Evolutionary conservation across 2,329 filamentous ascomycete genomes (phyloP), one percentile per base, ranked within the genome.

Genomic region (Ophiostoma australiae): DNA sequence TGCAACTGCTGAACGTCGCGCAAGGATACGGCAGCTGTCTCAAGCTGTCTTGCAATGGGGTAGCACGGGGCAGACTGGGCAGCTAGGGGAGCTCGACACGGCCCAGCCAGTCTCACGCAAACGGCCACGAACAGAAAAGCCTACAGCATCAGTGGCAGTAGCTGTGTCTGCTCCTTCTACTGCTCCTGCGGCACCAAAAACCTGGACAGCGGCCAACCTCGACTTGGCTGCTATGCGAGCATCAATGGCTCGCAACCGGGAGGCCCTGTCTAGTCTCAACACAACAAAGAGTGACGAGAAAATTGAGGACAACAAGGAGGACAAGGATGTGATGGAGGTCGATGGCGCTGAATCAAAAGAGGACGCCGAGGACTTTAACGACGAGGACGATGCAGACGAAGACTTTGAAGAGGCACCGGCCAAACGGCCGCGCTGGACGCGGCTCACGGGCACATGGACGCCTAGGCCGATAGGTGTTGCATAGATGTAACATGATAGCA

Each of bases 391-490:
- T 20, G 11, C 20, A 5, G 39, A 63, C 6, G 71, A 67, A 15
- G 69, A 52, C 7, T 72, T 70, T 35, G 73, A 72, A 7, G 52
- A 58, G 13, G 58, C 71, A 63, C 72, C 75, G n/a, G 74, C 75
- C 15, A 76, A 76, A 63, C 80, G 80, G 5, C 77, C 77, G 69
- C 80, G 80, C 33, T 89, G 87, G 86, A 79, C 80, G 31, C 79
- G 80, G 71, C 85, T 84, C 74, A 78, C 84, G 68, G 85, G 84
- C 8, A 76, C 79, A 2, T 89, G 87, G 87, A 83, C 82, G 72
- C 82, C 86, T 11, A 86, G 84, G 74, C 86, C 87, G 0, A 88
- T 89, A 74, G 87, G 87, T 5, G 79, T 85, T 33, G 58, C 27
- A 63, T 63, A 33, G n/a, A 27, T 23, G 11, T 11, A n/a, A n/a